Percentiles rank a stretch among this genome's conserved stretches.
These are phyloP conservation scores for Sutorius australiensis DNA, from an alignment of 768 basidiomycete species.

Conservation along the genomic window DNA sequence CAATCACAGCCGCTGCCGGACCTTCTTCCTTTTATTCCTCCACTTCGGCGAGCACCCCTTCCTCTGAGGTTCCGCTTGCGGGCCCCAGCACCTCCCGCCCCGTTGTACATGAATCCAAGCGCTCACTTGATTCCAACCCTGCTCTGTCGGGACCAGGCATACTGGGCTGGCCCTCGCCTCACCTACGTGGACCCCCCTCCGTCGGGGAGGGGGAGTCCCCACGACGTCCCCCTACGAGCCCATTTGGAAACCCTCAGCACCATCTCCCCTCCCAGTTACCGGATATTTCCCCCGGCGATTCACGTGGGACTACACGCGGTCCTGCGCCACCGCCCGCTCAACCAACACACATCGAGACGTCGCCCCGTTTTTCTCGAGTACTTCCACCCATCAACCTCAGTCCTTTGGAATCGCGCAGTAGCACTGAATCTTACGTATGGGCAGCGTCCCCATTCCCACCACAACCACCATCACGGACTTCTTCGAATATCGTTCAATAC, in stretches of 20 bases:
- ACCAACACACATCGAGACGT: conserved; percentile 10
- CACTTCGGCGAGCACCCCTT: neutral
- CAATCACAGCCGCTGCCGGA: conserved; percentile 39
- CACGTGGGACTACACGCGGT: conserved; percentile 11
- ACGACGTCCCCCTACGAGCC: conserved; percentile 9
- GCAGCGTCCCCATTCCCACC: conserved; percentile 32
- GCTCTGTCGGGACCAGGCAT: conserved; percentile 55
- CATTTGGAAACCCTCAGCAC: conserved; percentile 3
- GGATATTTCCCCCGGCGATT: conserved; percentile 10
- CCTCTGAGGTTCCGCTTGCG: conserved; percentile 12
- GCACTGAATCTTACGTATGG: conserved; percentile 18
- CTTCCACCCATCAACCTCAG: conserved; percentile 27
- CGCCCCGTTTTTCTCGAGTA: conserved; percentile 26
- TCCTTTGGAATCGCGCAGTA: conserved; percentile 15
- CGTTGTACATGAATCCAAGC: conserved; percentile 11
- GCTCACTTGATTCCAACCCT: conserved; percentile 35
- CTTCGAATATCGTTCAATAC: conserved; percentile 12
- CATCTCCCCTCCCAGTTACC: conserved; percentile 4
- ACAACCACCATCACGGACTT: conserved; percentile 25
- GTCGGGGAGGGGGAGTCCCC: conserved; percentile 18
- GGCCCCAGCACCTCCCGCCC: conserved; percentile 14
- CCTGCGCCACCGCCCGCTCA: conserved; percentile 10
- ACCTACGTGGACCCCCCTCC: conserved; percentile 15
- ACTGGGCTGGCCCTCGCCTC: conserved; percentile 35
- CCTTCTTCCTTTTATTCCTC: conserved; percentile 19